Base-by-base conservation (phyloP, 805 yeast genomes). In the Suhomyces prunicola region DNA sequence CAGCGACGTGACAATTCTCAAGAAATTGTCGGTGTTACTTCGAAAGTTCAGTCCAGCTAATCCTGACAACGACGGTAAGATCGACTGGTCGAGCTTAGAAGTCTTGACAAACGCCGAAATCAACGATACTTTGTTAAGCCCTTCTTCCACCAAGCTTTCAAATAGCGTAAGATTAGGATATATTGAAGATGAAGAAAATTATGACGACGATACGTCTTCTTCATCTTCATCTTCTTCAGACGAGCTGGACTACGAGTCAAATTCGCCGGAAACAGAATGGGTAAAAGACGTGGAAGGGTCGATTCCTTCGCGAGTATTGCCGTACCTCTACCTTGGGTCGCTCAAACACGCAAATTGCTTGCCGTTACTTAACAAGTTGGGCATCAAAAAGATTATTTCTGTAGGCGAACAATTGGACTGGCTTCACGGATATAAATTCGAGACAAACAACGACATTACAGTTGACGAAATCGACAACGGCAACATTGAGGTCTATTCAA, bases 301-400 rank as follows among this genome's bases (percentile, higher is more conserved):
- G 2, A 65, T 93, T 23, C 98, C 98, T 1, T 90, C 97, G 0
- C 73, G 88, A 50, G 86, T 93, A 4, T 69, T 92, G 50, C 88
- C 93, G 1, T 92, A 92, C 67, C 68, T 93, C 55, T 93, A 91
- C 63, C 73, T 93, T 50, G 98, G 98, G 0, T 86, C 94, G 3
- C 72, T 91, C 51, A 80, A 71, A 46, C 97, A 93, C 71, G 97
- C 97, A 4, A 84, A 84, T 52, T 82, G 85, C 57, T 77, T 86
- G 5, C 80, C 83, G 2, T 68, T 93, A 57, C 72, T 93, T 51
- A 68, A 72, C 27, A 78, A 78, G 51, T 70, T 93, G 10, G 90
- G 89, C 0, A 90, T 93, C 53, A 80, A 77, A 15, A 82, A 88
- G 53, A 79, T 93, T 10, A 85, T 93, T 12, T 86, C 94, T 2